A percentile compares a stretch with the other conserved stretches of the same genome.
phyloP scores from a whole-genome alignment of 2,329 filamentous ascomycete species.

The Coniochaeta pulveracea region DNA sequence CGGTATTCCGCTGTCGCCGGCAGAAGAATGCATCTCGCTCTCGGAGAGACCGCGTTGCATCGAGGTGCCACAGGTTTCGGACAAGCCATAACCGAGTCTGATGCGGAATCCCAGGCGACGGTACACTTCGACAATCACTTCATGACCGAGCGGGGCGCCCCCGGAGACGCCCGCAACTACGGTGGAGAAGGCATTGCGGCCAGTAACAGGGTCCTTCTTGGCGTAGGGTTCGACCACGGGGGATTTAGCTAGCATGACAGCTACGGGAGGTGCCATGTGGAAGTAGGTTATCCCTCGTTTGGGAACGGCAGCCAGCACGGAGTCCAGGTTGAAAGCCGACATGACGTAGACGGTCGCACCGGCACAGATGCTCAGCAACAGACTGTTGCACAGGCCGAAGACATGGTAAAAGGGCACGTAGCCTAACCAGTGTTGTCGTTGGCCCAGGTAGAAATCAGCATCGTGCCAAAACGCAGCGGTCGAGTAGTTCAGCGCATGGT shows the following conservation, averaged over 20 bases:
- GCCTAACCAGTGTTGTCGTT: conserved; percentile 36
- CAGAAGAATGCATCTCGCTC: conserved; percentile 28
- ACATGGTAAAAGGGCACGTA: conserved; percentile 64
- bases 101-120: conserved; percentile 40
- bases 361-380: conserved; percentile 41
- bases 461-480: conserved; percentile 36
- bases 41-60: conserved; percentile 45
- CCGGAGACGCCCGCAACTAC: conserved; percentile 44
- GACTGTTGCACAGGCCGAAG: conserved; percentile 45
- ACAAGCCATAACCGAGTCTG: conserved; percentile 63
- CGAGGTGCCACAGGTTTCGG: conserved; percentile 56
- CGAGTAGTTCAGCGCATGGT: conserved; percentile 52
- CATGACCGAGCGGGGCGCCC: conserved; percentile 49
- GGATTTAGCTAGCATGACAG: conserved; percentile 58
- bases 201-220: no score
- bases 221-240: conserved; percentile 52
- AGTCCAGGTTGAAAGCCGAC: conserved; percentile 56
- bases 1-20: conserved; percentile 51
- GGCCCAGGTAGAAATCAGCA: conserved; percentile 29
- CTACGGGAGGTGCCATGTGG: conserved; percentile 57
- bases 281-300: conserved; percentile 54
- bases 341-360: conserved; percentile 55
- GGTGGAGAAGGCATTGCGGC: conserved; percentile 45
- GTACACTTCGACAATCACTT: conserved; percentile 48
- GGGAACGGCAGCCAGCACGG: conserved; percentile 50